Evolutionary conservation across 2,329 filamentous ascomycete genomes (phyloP).

Genomic region (Hymenotorrendiella dingleyae): DNA sequence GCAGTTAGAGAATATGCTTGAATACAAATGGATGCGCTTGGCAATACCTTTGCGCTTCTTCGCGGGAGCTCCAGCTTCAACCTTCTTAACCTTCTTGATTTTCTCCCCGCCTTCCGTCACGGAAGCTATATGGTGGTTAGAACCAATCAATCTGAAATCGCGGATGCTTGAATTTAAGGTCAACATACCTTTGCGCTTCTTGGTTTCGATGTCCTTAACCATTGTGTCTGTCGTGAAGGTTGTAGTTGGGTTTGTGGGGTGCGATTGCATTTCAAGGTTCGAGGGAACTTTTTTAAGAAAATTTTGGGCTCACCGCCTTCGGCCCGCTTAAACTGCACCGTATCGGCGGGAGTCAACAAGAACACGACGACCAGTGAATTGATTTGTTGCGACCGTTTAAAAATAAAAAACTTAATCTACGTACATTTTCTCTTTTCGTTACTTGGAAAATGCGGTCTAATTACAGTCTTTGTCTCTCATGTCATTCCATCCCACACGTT

Average conservation of each 20-base stretch:
- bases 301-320: neutral
- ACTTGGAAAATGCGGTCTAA: no score
- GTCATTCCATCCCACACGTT: no score
- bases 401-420: no score
- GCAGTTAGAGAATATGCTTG: neutral
- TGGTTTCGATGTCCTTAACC: constrained; percentile 47
- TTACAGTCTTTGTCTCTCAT: no score
- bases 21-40: neutral
- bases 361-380: no score
- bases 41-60: constrained; percentile 32
- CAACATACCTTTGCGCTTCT: constrained; percentile 47
- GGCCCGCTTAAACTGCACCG: neutral
- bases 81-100: constrained; percentile 36
- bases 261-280: no score
- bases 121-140: constrained; percentile 28
- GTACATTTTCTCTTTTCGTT: no score
- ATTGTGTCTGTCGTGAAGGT: constrained; percentile 33
- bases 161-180: neutral
- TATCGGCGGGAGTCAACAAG: no score
- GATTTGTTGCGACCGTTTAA: no score
- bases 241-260: neutral
- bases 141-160: constrained; percentile 6
- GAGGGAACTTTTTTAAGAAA: constrained; percentile 3
- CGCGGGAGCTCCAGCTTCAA: constrained; percentile 18
- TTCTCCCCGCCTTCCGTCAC: constrained; percentile 32